phyloP scores from a whole-genome alignment of 2,329 filamentous ascomycete species.

The Spiromastix sp. region DNA sequence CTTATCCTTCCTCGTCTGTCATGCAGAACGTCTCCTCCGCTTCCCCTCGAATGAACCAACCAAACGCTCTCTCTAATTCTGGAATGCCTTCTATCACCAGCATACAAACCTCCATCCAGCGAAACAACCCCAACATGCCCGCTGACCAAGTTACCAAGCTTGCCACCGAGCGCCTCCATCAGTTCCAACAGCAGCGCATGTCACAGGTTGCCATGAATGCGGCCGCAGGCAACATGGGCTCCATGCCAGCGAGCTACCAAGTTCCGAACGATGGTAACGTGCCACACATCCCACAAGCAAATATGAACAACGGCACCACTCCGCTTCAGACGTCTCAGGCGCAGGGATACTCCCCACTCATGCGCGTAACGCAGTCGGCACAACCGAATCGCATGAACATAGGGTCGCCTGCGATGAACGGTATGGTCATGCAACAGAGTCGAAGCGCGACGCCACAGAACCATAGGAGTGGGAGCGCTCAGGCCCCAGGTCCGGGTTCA shows the following conservation, averaged over 20 bases:
- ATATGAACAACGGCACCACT: slow-evolving; percentile 23
- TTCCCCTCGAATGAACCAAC: slow-evolving; percentile 38
- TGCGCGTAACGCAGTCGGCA: slow-evolving; percentile 40
- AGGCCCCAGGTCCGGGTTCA: slow-evolving; percentile 23
- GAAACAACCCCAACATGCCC: slow-evolving; percentile 40
- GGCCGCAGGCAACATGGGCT: slow-evolving; percentile 37
- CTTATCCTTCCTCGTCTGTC: slow-evolving; percentile 27
- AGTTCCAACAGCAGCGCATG: slow-evolving; percentile 34
- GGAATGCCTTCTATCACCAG: slow-evolving; percentile 45
- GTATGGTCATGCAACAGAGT: slow-evolving; percentile 30
- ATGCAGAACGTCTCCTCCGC: slow-evolving; percentile 32
- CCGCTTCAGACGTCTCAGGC: slow-evolving; percentile 37
- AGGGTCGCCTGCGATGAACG: slow-evolving; percentile 36
- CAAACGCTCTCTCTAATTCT: slow-evolving; percentile 42
- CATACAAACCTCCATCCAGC: slow-evolving; percentile 43
- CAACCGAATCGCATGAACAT: slow-evolving; percentile 31
- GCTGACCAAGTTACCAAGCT: slow-evolving; percentile 45
- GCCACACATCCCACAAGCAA: slow-evolving; percentile 21
- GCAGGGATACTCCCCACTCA: slow-evolving; percentile 43
- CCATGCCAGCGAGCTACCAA: slow-evolving; percentile 30
- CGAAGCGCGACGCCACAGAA: slow-evolving; percentile 37
- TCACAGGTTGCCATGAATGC: slow-evolving; percentile 44
- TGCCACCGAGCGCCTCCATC: slow-evolving; percentile 41
- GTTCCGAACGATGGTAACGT: slow-evolving; percentile 28
- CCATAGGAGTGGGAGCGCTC: slow-evolving; percentile 35